Percentiles rank a stretch among this genome's conserved stretches.
Conservation (phyloP, 495 filamentous ascomycete species). For the Elasticomyces elasticus region DNA sequence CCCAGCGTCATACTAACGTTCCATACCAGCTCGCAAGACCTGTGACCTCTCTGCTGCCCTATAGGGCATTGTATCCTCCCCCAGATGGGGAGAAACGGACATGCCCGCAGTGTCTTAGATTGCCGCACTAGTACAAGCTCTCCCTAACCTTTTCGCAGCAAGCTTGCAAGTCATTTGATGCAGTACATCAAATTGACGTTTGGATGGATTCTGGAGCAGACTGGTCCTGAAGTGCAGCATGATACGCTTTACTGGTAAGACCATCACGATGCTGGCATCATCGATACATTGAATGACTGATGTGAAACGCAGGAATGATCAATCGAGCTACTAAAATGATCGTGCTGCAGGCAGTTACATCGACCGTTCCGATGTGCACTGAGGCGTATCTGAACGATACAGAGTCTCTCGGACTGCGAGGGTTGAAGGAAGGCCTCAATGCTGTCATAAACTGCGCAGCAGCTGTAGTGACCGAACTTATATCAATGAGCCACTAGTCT, state of each 20-base stretch:
- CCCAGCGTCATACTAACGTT: no score
- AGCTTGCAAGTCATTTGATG: slow-evolving; percentile 55
- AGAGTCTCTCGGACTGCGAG: not conserved
- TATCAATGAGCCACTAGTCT: no score
- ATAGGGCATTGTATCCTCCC: no score
- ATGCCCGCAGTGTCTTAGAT: no score
- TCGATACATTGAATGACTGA: not conserved
- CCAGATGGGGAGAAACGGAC: no score
- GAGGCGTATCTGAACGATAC: not conserved
- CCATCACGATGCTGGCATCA: not conserved
- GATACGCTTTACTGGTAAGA: slow-evolving; percentile 19
- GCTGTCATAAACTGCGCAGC: no score
- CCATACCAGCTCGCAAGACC: no score
- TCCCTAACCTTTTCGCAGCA: no score
- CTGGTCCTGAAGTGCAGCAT: slow-evolving; percentile 52
- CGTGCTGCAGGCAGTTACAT: not conserved
- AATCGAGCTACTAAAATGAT: not conserved
- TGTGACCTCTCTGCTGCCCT: no score
- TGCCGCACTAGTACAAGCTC: no score
- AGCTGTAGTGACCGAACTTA: no score
- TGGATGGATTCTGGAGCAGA: slow-evolving; percentile 51
- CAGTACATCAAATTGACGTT: slow-evolving; percentile 46
- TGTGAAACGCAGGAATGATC: not conserved
- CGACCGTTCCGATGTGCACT: not conserved
- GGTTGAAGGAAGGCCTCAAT: no score